phyloP scores from a whole-genome alignment of 306 rosid genomes.

The Vicia faba region DNA sequence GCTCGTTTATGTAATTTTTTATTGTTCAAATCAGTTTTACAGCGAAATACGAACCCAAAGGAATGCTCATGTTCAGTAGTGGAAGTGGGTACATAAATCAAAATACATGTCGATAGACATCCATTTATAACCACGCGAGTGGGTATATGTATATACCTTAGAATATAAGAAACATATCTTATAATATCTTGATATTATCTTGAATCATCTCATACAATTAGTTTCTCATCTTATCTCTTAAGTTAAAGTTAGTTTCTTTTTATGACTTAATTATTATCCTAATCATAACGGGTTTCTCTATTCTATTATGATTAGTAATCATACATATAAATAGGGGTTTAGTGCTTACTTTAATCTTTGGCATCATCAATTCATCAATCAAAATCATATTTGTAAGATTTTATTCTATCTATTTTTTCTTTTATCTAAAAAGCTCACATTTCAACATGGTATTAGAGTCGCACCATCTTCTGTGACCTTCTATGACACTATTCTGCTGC shows the following conservation, averaged over 20 bases:
- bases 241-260: background rate
- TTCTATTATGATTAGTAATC: background rate
- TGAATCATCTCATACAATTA: too few relatives aligned
- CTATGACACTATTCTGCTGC: background rate
- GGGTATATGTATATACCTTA: too few relatives aligned
- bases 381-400: background rate
- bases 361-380: background rate
- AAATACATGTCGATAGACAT: too few relatives aligned
- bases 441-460: background rate
- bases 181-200: too few relatives aligned
- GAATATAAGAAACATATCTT: too few relatives aligned
- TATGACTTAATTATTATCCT: background rate
- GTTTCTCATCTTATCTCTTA: background rate
- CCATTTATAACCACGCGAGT: too few relatives aligned
- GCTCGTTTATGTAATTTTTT: too few relatives aligned
- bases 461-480: background rate
- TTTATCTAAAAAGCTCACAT: background rate
- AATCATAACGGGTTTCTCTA: background rate
- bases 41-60: too few relatives aligned
- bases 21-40: too few relatives aligned
- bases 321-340: background rate
- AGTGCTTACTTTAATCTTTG: background rate
- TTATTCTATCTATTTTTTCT: background rate
- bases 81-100: too few relatives aligned
- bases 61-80: too few relatives aligned